Conservation (phyloP, 768 basidiomycete genomes). For the Boletus vinaceobasis region DNA sequence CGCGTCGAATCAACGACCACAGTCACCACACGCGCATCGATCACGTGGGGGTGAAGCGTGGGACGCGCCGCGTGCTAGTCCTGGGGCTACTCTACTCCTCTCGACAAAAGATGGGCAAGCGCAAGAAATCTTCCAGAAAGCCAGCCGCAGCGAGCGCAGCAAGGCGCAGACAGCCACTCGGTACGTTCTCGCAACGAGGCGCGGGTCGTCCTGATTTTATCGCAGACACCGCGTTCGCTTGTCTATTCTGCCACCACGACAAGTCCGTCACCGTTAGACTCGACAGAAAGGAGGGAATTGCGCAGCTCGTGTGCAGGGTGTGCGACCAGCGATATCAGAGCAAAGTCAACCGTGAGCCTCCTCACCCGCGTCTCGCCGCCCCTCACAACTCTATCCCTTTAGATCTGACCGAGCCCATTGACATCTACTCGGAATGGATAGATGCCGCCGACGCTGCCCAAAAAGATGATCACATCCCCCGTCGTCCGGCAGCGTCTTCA, state of each 20-base stretch:
- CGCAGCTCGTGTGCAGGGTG: conserved; percentile 75
- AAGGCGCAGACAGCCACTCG: conserved; percentile 67
- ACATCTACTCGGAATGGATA: conserved; percentile 91
- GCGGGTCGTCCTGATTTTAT: conserved; percentile 1
- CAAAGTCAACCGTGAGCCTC: conserved; percentile 76
- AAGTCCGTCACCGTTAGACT: conserved; percentile 82
- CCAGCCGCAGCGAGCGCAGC: conserved; percentile 62
- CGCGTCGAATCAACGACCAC: conserved; percentile 32
- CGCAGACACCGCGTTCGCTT: conserved; percentile 79
- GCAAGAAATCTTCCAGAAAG: conserved; percentile 86
- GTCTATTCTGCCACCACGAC: conserved; percentile 87
- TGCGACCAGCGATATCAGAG: conserved; percentile 87
- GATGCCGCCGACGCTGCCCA: conserved; percentile 85
- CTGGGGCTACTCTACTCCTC: background rate
- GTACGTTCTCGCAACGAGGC: conserved; percentile 35
- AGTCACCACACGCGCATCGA: conserved; percentile 29
- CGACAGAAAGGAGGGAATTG: conserved; percentile 82
- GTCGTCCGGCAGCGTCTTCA: conserved; percentile 54
- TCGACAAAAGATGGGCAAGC: conserved; percentile 66
- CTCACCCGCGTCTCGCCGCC: background rate
- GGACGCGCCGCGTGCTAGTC: background rate
- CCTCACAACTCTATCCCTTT: conserved; percentile 18
- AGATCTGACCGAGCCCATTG: conserved; percentile 87
- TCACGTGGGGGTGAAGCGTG: conserved; percentile 29
- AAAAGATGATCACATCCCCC: conserved; percentile 50